Base-by-base conservation (phyloP, 345 rosid genomes). In the Populus davidiana region DNA sequence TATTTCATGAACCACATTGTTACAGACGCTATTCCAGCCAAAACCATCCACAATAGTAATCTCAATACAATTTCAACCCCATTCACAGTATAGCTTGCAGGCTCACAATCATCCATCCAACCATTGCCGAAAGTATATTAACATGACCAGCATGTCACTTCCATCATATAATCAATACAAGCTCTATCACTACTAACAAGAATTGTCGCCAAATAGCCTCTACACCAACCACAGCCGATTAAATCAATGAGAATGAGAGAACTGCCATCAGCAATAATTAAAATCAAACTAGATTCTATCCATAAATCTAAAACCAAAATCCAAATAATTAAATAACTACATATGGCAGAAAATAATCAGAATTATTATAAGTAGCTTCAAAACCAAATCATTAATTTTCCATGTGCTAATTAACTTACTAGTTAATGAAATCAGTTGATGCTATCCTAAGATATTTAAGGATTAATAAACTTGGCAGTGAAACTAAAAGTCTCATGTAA, bases 271-370 rank as follows among this genome's bases (percentile, higher is more conserved):
- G 3, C 9, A 18, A 35, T 5, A 29, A 71, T 50, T 50, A 20
- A 59, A 5, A 33, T 71, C 4, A 36, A 44, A 69, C 72, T 23
- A 44, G 18, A 52, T 52, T 52, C 61, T n/a, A 6, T 20, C 61
- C 61, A 52, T n/a, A 21, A 52, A 52, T 52, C 61, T 52, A 20
- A 20, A 52, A 7, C 61, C 61, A 52, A 54, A 39, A 39, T 39
- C 43, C 43, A 8, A 39, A 39, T 39, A 39, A 39, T 39, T 39
- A 39, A 8, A 77, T 91, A 94, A 89, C 98, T 94, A 59, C 31
- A 39, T 59, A 36, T 23, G 38, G n/a, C 12, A 35, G 68, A 50
- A 27, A 63, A 69, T 63, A 72, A 72, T 17, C 2, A 27, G 49
- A 2, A 43, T n/a, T 6, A 16, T 1, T 39, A 71, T 68, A 18